Evolutionary conservation across 1,284 basidiomycete genomes (phyloP).

Genomic region (Leccinum proximum): DNA sequence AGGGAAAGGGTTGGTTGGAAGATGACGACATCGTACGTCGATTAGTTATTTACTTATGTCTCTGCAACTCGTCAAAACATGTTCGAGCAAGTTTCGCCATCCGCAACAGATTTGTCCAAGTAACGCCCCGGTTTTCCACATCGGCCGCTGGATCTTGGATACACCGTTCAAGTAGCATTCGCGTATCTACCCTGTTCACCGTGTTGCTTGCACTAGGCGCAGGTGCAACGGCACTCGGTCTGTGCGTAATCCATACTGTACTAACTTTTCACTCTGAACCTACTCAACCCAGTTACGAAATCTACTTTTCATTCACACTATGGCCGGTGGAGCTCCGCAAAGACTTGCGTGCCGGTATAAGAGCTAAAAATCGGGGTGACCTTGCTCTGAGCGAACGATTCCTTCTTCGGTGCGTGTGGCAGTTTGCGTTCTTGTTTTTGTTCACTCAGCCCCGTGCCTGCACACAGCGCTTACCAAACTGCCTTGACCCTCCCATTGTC

Average conservation of each 20-base stretch:
- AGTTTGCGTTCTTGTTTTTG: background rate
- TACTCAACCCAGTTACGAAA: conserved; percentile 47
- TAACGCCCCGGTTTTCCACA: conserved; percentile 11
- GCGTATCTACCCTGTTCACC: conserved; percentile 44
- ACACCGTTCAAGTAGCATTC: conserved; percentile 17
- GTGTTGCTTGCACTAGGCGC: conserved; percentile 46
- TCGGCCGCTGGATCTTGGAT: conserved; percentile 14
- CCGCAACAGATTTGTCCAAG: conserved; percentile 2
- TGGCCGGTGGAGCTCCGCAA: conserved; percentile 60
- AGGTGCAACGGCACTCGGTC: conserved; percentile 48
- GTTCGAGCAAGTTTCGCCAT: background rate
- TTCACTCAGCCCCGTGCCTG: conserved; percentile 4
- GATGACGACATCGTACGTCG: conserved; percentile 63
- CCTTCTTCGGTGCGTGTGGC: conserved; percentile 46
- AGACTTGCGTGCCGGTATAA: conserved; percentile 63
- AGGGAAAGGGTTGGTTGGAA: conserved; percentile 53
- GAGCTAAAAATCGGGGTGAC: conserved; percentile 61
- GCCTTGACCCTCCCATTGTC: conserved; percentile 48
- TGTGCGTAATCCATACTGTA: conserved; percentile 38
- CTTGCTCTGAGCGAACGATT: conserved; percentile 50
- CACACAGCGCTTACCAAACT: conserved; percentile 59
- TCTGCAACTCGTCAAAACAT: conserved; percentile 4
- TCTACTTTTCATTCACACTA: conserved; percentile 55
- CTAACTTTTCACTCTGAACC: conserved; percentile 10
- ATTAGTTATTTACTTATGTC: conserved; percentile 15